phyloP scores from a whole-genome alignment of 2,329 filamentous ascomycete species.

The Gyromitra esculenta region DNA sequence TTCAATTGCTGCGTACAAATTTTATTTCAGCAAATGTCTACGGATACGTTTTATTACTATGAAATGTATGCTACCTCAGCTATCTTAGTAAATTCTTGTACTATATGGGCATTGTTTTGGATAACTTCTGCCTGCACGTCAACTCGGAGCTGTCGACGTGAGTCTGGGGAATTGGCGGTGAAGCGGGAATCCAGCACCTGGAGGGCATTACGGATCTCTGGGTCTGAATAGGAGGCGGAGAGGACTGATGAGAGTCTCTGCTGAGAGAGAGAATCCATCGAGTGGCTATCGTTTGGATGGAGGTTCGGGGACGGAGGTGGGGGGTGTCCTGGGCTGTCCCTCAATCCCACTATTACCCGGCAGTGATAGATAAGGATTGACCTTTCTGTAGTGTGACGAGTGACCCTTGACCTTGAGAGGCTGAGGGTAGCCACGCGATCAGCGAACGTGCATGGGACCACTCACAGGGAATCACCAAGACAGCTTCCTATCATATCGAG shows the following conservation, averaged over 20 bases:
- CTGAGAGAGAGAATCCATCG: conserved; percentile 70
- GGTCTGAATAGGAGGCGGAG: conserved; percentile 90
- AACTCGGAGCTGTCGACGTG: conserved; percentile 79
- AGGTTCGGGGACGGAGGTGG: not conserved
- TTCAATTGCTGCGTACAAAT: conserved; percentile 75
- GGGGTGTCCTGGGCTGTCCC: not conserved
- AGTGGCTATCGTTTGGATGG: not conserved
- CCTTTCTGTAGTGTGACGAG: not conserved
- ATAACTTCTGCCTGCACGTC: conserved; percentile 93
- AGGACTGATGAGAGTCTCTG: conserved; percentile 85
- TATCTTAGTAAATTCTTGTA: conserved; percentile 87
- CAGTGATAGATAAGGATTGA: not conserved
- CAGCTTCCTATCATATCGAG: not conserved
- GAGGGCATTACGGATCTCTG: conserved; percentile 87
- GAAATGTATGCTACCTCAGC: conserved; percentile 73
- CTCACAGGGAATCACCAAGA: not conserved
- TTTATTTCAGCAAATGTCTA: conserved; percentile 36
- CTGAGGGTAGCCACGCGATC: conserved; percentile 12
- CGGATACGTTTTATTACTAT: not conserved
- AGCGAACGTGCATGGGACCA: conserved; percentile 7
- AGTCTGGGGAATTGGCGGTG: conserved; percentile 78
- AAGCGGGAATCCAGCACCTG: conserved; percentile 77
- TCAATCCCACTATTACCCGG: conserved; percentile 12
- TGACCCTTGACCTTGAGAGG: not conserved
- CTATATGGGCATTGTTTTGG: conserved; percentile 87